phyloP scores from a whole-genome alignment of 2,329 filamentous ascomycete species.

The Fusarium hainanense region DNA sequence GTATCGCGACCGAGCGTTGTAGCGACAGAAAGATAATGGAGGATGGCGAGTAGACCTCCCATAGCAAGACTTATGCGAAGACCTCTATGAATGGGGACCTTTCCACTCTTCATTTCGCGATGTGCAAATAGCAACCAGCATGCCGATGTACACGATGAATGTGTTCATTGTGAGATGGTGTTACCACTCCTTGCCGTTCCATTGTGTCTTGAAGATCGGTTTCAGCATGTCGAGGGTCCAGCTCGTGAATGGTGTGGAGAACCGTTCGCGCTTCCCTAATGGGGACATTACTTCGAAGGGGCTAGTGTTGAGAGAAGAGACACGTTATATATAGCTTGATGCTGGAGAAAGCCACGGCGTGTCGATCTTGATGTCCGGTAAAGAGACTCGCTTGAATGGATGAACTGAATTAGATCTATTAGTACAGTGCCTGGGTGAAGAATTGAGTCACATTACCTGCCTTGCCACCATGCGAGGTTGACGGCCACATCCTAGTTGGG shows the following conservation, averaged over 20 bases:
- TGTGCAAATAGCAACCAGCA: slow-evolving; percentile 53
- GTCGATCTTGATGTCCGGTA: too few relatives aligned
- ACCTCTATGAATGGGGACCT: slow-evolving; percentile 14
- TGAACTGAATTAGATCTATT: too few relatives aligned
- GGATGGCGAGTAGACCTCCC: slow-evolving; percentile 38
- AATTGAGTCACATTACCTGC: too few relatives aligned
- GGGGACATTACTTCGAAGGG: too few relatives aligned
- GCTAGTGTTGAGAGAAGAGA: too few relatives aligned
- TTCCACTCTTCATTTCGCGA: slow-evolving; percentile 25
- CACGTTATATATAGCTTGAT: too few relatives aligned
- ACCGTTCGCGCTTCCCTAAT: too few relatives aligned
- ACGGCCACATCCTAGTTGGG: too few relatives aligned
- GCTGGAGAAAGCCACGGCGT: too few relatives aligned
- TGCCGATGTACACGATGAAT: slow-evolving; percentile 66
- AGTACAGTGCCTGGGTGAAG: too few relatives aligned
- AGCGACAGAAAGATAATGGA: slow-evolving; percentile 1
- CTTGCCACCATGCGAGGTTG: too few relatives aligned
- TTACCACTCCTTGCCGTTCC: slow-evolving; percentile 60
- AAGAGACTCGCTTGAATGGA: too few relatives aligned
- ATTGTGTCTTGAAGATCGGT: slow-evolving; percentile 58
- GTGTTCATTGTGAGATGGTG: slow-evolving; percentile 64
- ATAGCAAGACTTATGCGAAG: slow-evolving; percentile 41
- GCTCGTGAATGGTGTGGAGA: slow-evolving; percentile 24
- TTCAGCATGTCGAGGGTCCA: slow-evolving; percentile 45
- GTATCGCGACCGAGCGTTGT: neutral